Evolutionary conservation across 768 basidiomycete genomes (phyloP).

Genomic region (button mushroom (Agaricus bisporus)): DNA sequence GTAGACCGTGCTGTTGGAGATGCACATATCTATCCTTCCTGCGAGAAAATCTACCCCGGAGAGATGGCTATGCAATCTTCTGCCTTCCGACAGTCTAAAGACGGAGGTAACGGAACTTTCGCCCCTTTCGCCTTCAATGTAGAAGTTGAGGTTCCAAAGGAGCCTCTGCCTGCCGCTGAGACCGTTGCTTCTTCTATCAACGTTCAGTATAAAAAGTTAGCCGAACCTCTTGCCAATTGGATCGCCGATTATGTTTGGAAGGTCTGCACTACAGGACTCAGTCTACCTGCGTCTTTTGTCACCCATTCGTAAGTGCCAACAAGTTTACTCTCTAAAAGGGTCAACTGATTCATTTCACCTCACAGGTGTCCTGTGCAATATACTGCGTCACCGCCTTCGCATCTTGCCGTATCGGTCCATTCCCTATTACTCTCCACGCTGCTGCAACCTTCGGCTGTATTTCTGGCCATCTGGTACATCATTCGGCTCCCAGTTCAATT

Average conservation of each 20-base stretch:
- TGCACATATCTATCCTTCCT: constrained; percentile 15
- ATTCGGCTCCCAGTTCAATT: constrained; percentile 69
- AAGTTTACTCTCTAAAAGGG: neutral
- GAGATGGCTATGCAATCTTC: constrained; percentile 1
- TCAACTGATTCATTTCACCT: constrained; percentile 4
- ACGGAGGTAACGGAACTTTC: constrained; percentile 9
- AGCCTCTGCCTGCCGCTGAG: constrained; percentile 35
- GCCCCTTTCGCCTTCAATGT: constrained; percentile 14
- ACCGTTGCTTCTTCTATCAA: constrained; percentile 46
- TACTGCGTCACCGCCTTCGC: constrained; percentile 40
- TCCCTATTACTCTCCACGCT: constrained; percentile 73
- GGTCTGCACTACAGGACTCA: constrained; percentile 67
- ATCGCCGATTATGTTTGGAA: constrained; percentile 78
- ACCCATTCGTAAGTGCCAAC: constrained; percentile 45
- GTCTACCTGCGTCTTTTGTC: constrained; percentile 48
- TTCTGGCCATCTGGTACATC: constrained; percentile 80
- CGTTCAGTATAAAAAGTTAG: constrained; percentile 60
- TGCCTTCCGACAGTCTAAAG: neutral
- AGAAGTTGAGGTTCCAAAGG: constrained; percentile 29
- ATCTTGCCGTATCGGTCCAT: constrained; percentile 59
- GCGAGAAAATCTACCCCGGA: neutral
- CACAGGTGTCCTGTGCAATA: constrained; percentile 23
- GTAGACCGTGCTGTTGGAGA: constrained; percentile 66
- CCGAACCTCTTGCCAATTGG: constrained; percentile 77
- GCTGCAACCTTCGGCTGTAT: constrained; percentile 74